Evolutionary conservation across 306 rosid species (phyloP), one percentile per base, ranked within the genome.

Genomic region (Acacia acuminata): DNA sequence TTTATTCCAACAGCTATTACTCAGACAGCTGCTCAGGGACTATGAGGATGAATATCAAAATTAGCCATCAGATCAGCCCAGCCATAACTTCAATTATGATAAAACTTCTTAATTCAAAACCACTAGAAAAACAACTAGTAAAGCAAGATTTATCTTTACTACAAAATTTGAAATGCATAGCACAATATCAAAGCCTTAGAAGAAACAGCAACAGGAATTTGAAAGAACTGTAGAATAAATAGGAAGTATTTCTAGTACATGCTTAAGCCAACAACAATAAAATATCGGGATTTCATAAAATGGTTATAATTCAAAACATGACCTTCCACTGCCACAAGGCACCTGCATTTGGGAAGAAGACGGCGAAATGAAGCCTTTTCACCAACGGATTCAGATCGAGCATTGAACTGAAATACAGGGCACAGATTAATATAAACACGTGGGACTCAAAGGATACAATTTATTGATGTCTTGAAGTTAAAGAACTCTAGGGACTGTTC

Each of bases 321-420:
- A 96, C 98, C 97, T 83, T 90, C 94, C 27, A 91, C 89, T 60
- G 91, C 92, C 79, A 94, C 92, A 71, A 92, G 92, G 86, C 98
- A 92, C 83, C 94, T 86, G 86, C 66, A 90, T 89, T 90, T 92
- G 65, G 98, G 96, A 85, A 90, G 70, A 55, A 92, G 82, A 34
- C 94, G 94, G 14, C 92, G 91, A 85, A 94, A 92, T 70, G 98
- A 92, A 65, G 97, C 90, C 81, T 88, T 92, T 72, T 91, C 96
- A 82, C 79, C 75, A 7, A 94, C 81, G 58, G 97, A 92, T 82
- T 92, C 97, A 69, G 94, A 88, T 17, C 97, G 88, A 84, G 97
- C 97, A 87, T 94, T 94, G 86, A 94, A 94, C 97, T 94, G 89
- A 81, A 84, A 81, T 48, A 27, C 42, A 64, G 14, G 75, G 17